Conservation (phyloP, 1,284 basidiomycete genomes). For the Athelia psychrophila region DNA sequence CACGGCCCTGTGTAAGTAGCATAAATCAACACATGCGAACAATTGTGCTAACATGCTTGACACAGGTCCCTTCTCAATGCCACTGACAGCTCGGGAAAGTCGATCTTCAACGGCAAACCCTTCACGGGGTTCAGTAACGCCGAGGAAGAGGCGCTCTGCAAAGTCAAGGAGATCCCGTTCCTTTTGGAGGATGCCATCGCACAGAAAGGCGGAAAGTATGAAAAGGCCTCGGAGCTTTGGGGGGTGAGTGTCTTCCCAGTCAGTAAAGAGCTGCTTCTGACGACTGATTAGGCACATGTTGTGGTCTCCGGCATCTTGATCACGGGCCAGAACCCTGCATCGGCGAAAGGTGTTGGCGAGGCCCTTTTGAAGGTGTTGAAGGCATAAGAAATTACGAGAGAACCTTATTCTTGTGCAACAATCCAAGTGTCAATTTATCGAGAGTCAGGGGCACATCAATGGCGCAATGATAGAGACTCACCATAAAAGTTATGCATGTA, state of each 20-base stretch:
- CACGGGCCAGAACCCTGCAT: slow-evolving; percentile 65
- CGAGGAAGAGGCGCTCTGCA: slow-evolving; percentile 57
- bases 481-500: slow-evolving; percentile 16
- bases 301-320: slow-evolving; percentile 35
- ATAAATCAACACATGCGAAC: neutral
- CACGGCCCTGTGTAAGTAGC: slow-evolving; percentile 60
- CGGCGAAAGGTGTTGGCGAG: slow-evolving; percentile 48
- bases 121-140: slow-evolving; percentile 71
- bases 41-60: neutral
- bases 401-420: no score
- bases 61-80: slow-evolving; percentile 50
- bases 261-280: neutral
- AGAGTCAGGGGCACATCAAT: no score
- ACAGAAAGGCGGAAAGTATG: slow-evolving; percentile 63
- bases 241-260: slow-evolving; percentile 36
- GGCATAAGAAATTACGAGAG: neutral
- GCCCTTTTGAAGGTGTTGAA: slow-evolving; percentile 35
- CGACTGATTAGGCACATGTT: slow-evolving; percentile 31
- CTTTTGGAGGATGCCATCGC: slow-evolving; percentile 62
- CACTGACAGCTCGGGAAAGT: slow-evolving; percentile 51
- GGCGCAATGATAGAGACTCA: no score
- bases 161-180: slow-evolving; percentile 60
- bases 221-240: slow-evolving; percentile 56
- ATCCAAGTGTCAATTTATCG: no score
- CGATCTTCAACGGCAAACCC: slow-evolving; percentile 60